A percentile compares a stretch with the other conserved stretches of the same genome.
Conservation (phyloP, 805 yeast species). For the Candida awuae region DNA sequence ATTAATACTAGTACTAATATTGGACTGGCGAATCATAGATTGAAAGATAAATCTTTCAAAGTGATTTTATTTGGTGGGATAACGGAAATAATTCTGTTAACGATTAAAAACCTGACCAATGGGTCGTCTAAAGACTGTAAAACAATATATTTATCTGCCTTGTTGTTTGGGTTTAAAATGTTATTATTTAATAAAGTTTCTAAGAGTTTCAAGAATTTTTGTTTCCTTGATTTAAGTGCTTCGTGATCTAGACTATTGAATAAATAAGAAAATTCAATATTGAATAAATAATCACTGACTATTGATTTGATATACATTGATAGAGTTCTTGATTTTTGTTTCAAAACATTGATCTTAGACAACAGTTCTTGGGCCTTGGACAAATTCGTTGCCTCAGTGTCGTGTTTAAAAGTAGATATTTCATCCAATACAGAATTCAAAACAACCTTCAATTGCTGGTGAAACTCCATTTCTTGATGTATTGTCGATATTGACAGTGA, state of each 20-base stretch:
- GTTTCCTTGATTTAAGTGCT: slow-evolving; percentile 15
- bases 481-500: not conserved
- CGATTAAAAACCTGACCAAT: slow-evolving; percentile 25
- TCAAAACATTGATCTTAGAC: slow-evolving; percentile 12
- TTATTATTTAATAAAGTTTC: slow-evolving; percentile 27
- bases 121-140: slow-evolving; percentile 28
- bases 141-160: slow-evolving; percentile 8
- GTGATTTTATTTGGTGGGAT: slow-evolving; percentile 25
- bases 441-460: not conserved
- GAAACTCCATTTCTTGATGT: not conserved
- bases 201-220: slow-evolving; percentile 22
- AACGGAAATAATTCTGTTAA: slow-evolving; percentile 22
- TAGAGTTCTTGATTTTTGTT: slow-evolving; percentile 18
- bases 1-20: not conserved
- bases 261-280: slow-evolving; percentile 18
- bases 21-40: slow-evolving; percentile 1
- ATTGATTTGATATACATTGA: slow-evolving; percentile 21
- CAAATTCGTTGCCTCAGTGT: not conserved
- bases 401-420: not conserved
- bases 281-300: slow-evolving; percentile 24
- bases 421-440: not conserved
- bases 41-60: slow-evolving; percentile 18
- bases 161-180: slow-evolving; percentile 8
- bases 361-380: not conserved
- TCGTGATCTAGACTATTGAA: slow-evolving; percentile 16